Evolutionary conservation across 2,329 filamentous ascomycete genomes (phyloP).

Genomic region (Monilinia polystroma): DNA sequence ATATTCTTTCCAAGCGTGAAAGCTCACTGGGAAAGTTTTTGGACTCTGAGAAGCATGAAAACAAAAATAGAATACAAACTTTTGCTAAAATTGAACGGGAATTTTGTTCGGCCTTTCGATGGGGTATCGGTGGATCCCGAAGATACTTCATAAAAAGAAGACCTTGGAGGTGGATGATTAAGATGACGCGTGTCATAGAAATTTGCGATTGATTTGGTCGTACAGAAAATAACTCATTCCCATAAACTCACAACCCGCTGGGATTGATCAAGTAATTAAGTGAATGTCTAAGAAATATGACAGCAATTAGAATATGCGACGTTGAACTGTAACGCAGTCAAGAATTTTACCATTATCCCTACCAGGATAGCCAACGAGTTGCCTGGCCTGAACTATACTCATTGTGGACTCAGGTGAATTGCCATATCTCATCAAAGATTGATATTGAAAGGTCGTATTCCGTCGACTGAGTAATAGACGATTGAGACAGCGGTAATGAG

Average conservation of each 20-base stretch:
- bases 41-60: not conserved
- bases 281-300: not conserved
- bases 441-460: not conserved
- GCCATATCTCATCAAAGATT: not conserved
- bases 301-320: not conserved
- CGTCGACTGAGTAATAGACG: not conserved
- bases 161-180: not conserved
- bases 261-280: not conserved
- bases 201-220: not conserved
- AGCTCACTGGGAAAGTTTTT: not conserved
- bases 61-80: not conserved
- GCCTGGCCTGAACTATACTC: no score
- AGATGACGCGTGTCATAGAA: slow-evolving; percentile 8
- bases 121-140: not conserved
- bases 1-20: not conserved
- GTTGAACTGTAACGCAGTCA: not conserved
- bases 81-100: not conserved
- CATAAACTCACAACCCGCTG: not conserved
- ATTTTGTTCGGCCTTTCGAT: not conserved
- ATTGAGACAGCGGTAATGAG: not conserved
- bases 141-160: not conserved
- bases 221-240: slow-evolving; percentile 1
- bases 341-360: not conserved
- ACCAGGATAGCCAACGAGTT: not conserved
- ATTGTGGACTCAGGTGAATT: not conserved